Base-by-base conservation (phyloP, 1,284 basidiomycete genomes). In the Cystobasidium sp. region DNA sequence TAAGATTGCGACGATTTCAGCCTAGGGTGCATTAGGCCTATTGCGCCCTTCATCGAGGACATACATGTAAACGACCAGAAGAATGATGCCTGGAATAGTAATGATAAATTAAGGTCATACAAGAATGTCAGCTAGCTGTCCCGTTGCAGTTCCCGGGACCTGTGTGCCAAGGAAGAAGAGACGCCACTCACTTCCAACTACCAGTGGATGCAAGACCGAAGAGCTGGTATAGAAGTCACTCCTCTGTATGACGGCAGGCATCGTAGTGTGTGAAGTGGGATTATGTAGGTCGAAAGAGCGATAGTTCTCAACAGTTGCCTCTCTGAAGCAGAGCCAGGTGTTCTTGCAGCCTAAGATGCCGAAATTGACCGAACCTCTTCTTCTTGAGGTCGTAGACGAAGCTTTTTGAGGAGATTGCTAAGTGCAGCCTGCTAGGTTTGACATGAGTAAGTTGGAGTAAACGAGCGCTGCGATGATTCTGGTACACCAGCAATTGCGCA, bases 41-140 rank as follows among this genome's bases (percentile, higher is more conserved):
- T 62, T 59, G 37, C 51, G 31, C 9, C 58, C 49, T 31, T 14
- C 18, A 37, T 3, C 9, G 18, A 1, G 16, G 37, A 53, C 56
- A 43, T 64, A 70, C 62, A 73, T 41, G 64, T 70, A 75, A n/a
- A 75, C 64, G 39, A 72, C 55, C 20, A 72, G 58, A 14, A 72
- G 49, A 1, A 73, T 53, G n/a, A 75, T 75, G 47, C 63, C 71
- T 67, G 49, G 3, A 9, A 22, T n/a, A 39, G 39, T 5, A 31
- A 31, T 31, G 31, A 31, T 31, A 31, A 20, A 31, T 31, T 0
- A 64, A 43, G 6, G 10, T 43, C 41, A 39, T 14, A 16, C 10
- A 20, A 39, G 14, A 9, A 2, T 16, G 24, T 18, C 41, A 14
- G 16, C 44, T 39, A 6, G 46, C 5, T 51, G 46, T 22, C 43